Conservation (phyloP, 306 rosid species). For the Prunus armeniaca region DNA sequence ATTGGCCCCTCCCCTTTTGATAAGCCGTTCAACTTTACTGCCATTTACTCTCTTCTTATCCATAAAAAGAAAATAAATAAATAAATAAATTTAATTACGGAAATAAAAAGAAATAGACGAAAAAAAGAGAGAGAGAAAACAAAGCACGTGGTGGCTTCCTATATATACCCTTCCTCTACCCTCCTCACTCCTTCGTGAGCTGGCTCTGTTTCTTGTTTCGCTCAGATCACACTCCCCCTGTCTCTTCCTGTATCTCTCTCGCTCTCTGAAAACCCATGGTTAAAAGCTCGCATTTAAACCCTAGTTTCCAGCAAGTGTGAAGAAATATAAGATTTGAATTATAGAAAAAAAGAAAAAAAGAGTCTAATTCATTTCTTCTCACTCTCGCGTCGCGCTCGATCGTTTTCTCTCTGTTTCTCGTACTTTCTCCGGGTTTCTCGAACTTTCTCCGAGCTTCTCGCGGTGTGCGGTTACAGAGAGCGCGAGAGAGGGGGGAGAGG, state of each 20-base stretch:
- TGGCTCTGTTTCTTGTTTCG: not conserved
- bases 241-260: not conserved
- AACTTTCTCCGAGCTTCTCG: not conserved
- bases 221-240: conserved; percentile 16
- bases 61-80: not conserved
- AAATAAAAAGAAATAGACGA: not conserved
- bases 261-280: not conserved
- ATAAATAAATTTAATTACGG: not conserved
- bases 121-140: not conserved
- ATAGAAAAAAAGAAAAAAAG: too few species aligned
- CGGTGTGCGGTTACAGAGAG: conserved; percentile 11
- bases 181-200: not conserved
- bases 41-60: not conserved
- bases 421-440: not conserved
- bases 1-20: conserved; percentile 27
- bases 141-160: conserved; percentile 29
- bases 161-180: not conserved
- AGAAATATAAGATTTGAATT: not conserved
- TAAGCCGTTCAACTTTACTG: conserved; percentile 3
- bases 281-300: conserved; percentile 10
- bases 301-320: not conserved
- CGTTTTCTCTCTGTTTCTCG: not conserved
- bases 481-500: conserved; percentile 11
- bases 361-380: too few species aligned
- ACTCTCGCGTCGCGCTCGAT: not conserved